These are phyloP conservation scores for Cutaneotrichosporon sp. DNA, from an alignment of 1,284 basidiomycete species.

Conservation along the genomic window DNA sequence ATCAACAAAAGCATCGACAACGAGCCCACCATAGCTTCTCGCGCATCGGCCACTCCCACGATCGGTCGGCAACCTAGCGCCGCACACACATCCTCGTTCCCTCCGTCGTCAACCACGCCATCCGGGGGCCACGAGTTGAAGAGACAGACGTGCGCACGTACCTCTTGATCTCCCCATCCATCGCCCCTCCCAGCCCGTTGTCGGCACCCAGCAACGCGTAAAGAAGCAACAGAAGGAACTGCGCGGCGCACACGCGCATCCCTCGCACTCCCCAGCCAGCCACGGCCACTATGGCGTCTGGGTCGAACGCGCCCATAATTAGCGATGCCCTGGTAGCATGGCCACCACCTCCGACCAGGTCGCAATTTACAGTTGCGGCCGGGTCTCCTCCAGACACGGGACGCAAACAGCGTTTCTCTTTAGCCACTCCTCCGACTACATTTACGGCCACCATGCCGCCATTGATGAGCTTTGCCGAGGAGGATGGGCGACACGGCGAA, in stretches of 20 bases:
- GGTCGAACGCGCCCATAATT: slow-evolving; percentile 41
- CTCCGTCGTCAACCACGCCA: no score
- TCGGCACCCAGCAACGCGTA: no score
- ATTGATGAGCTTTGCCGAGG: background rate
- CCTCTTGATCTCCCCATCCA: background rate
- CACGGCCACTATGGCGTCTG: slow-evolving; percentile 13
- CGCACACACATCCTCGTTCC: no score
- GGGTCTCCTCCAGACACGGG: slow-evolving; percentile 22
- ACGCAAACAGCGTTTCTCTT: slow-evolving; percentile 9
- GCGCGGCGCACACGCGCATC: background rate
- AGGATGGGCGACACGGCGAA: background rate
- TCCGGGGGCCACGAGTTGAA: no score
- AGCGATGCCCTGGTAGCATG: slow-evolving; percentile 40
- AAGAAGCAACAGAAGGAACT: no score
- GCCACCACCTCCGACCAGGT: slow-evolving; percentile 28
- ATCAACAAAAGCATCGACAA: no score
- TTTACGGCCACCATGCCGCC: no score
- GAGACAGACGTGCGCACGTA: no score
- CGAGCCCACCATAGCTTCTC: no score
- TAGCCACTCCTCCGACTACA: background rate
- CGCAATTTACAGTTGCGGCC: slow-evolving; percentile 19
- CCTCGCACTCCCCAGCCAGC: background rate
- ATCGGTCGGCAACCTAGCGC: no score
- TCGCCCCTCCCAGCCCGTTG: background rate
- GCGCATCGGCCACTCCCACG: no score